A percentile compares a stretch with the other conserved stretches of the same genome.
Conservation (phyloP, 495 filamentous ascomycete species). For the Ascobolus immersus region DNA sequence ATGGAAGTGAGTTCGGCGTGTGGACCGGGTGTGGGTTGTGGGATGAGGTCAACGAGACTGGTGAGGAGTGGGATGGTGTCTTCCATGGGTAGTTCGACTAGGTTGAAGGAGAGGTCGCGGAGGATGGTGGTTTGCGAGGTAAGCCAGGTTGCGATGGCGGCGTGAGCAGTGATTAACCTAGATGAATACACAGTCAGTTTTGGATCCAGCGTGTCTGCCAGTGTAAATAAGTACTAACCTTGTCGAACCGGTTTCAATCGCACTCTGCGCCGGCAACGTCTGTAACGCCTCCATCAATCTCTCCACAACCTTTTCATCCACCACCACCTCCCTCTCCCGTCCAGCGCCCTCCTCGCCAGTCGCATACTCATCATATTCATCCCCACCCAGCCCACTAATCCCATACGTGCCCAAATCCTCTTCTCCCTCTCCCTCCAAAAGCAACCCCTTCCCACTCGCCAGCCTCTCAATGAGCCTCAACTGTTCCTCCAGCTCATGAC, state of each 20-base stretch:
- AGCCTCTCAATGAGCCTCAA: conserved; percentile 15
- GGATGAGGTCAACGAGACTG: conserved; percentile 27
- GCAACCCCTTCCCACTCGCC: conserved; percentile 7
- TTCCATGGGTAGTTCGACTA: conserved; percentile 26
- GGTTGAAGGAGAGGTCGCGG: conserved; percentile 46
- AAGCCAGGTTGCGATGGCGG: conserved; percentile 58
- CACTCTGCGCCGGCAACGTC: conserved; percentile 58
- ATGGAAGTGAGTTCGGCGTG: conserved; percentile 26
- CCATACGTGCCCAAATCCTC: conserved; percentile 3
- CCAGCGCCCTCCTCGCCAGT: conserved; percentile 18
- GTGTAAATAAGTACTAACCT: conserved; percentile 26
- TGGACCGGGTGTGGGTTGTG: conserved; percentile 16
- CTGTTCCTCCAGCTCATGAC: conserved; percentile 10
- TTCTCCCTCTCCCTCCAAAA: conserved; percentile 9
- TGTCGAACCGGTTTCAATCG: conserved; percentile 53
- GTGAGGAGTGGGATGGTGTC: conserved; percentile 28
- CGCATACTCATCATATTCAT: neutral
- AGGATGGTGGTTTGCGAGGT: conserved; percentile 62
- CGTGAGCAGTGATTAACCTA: conserved; percentile 70
- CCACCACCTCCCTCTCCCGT: conserved; percentile 42
- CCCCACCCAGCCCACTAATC: conserved; percentile 21
- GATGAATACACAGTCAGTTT: conserved; percentile 8
- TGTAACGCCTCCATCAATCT: conserved; percentile 46
- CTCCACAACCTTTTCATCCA: conserved; percentile 40
- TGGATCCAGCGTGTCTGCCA: conserved; percentile 2